Evolutionary conservation across 78 protist species (phyloP).

Genomic region (Neovahlkampfia damariscottae): DNA sequence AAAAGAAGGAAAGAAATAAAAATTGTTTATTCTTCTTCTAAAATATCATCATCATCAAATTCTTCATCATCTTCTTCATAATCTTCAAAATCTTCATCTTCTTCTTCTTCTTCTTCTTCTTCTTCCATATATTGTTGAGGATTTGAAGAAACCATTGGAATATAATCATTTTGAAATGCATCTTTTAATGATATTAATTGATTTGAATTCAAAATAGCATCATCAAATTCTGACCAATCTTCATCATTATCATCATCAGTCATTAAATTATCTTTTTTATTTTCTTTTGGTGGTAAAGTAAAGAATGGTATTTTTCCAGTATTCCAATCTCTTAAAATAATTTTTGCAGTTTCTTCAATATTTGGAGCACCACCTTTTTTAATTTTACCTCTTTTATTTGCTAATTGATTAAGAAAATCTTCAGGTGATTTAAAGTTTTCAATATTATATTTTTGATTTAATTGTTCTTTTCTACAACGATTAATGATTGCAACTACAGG

Average conservation of each 20-base stretch:
- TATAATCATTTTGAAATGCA: not conserved
- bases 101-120: not conserved
- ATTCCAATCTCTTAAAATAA: slow-evolving; percentile 46
- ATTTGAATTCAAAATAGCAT: not conserved
- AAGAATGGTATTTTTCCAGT: slow-evolving; percentile 22
- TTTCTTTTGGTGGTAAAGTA: slow-evolving; percentile 22
- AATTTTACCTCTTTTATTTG: not conserved
- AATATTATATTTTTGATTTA: not conserved
- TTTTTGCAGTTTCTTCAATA: slow-evolving; percentile 29
- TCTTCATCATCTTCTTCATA: slow-evolving; percentile 5
- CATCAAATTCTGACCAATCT: not conserved
- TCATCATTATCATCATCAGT: not conserved
- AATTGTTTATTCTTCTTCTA: not conserved
- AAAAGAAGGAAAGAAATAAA: not conserved
- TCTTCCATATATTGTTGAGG: not conserved
- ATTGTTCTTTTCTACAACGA: slow-evolving; percentile 3
- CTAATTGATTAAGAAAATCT: slow-evolving; percentile 14
- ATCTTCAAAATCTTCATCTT: slow-evolving; percentile 4
- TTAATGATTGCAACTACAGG: slow-evolving; percentile 16
- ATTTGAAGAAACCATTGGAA: not conserved
- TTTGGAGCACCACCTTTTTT: slow-evolving; percentile 21
- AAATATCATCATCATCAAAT: not conserved
- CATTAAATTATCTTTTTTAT: not conserved
- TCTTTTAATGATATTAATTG: not conserved
- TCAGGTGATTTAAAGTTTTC: not conserved